These are phyloP conservation scores for Rubroboletus pulcherrimus DNA, from an alignment of 768 basidiomycete species.

Conservation along the genomic window DNA sequence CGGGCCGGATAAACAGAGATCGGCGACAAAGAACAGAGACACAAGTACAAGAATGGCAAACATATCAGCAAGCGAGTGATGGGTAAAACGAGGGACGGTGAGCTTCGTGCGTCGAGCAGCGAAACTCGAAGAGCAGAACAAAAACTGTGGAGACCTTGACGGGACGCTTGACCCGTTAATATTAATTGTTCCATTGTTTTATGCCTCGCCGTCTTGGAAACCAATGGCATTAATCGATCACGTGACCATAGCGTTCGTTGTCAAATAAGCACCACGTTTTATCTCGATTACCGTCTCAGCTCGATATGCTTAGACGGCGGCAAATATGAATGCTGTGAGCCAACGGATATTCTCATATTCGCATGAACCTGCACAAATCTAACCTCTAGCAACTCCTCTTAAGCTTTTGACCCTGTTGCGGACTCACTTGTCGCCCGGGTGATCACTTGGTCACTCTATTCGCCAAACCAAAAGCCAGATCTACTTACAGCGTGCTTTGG, in stretches of 20 bases:
- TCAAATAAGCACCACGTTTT: neutral
- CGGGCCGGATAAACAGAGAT: conserved; percentile 13
- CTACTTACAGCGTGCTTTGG: conserved; percentile 15
- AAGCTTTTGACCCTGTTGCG: conserved; percentile 9
- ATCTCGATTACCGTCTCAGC: neutral
- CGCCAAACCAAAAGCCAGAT: neutral
- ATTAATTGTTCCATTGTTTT: conserved; percentile 2
- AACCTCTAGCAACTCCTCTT: neutral
- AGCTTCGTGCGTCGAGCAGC: conserved; percentile 16
- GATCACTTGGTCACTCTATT: conserved; percentile 4
- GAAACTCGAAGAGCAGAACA: neutral
- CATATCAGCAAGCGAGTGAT: conserved; percentile 17
- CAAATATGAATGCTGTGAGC: neutral
- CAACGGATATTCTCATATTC: neutral
- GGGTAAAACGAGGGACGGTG: conserved; percentile 14
- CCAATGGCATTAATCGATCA: neutral
- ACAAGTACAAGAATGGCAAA: conserved; percentile 9
- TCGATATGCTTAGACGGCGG: neutral
- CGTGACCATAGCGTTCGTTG: neutral
- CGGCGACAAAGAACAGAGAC: conserved; percentile 5
- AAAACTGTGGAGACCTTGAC: neutral
- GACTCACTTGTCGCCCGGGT: neutral
- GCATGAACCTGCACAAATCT: conserved; percentile 4
- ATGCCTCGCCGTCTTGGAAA: conserved; percentile 9
- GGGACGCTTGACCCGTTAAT: neutral